Percentiles rank a stretch among this genome's conserved stretches.
These are phyloP conservation scores for Dendryphion nanum DNA, from an alignment of 2,329 filamentous ascomycete genomes.

Conservation along the genomic window DNA sequence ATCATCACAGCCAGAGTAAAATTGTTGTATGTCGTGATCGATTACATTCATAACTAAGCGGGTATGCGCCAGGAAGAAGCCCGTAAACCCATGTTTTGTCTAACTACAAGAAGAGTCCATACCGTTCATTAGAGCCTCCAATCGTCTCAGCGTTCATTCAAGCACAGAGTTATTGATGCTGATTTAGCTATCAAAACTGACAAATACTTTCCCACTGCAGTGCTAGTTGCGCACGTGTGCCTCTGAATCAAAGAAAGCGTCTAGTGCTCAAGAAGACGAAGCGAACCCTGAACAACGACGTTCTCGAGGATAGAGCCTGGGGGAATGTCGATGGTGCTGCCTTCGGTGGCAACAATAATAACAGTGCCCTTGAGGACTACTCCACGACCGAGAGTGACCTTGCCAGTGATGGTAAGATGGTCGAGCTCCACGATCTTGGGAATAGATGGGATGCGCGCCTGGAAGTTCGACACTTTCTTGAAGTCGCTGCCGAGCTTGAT, in stretches of 20 bases:
- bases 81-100: slow-evolving; percentile 9
- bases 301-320: slow-evolving; percentile 97
- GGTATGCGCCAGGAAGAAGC: slow-evolving; percentile 4
- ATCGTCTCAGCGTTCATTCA: too few relatives aligned
- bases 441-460: slow-evolving; percentile 81
- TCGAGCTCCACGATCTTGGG: slow-evolving; percentile 89
- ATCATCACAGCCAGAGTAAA: too few relatives aligned
- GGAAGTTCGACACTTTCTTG: slow-evolving; percentile 99
- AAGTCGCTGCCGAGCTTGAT: slow-evolving; percentile 99
- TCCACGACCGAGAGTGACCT: slow-evolving; percentile 92
- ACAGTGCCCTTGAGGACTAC: slow-evolving; percentile 97
- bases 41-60: slow-evolving; percentile 20
- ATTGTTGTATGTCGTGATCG: too few relatives aligned
- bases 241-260: slow-evolving; percentile 1
- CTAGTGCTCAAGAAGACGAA: slow-evolving; percentile 70
- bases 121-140: too few relatives aligned
- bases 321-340: slow-evolving; percentile 95
- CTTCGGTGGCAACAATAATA: slow-evolving; percentile 97
- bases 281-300: slow-evolving; percentile 95
- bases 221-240: neutral
- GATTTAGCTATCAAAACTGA: too few relatives aligned
- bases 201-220: too few relatives aligned
- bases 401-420: slow-evolving; percentile 95
- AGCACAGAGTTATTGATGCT: too few relatives aligned
- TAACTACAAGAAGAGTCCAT: slow-evolving; percentile 20